These are phyloP conservation scores for Aspergillus floridensis DNA, from an alignment of 2,329 filamentous ascomycete genomes.

Conservation along the genomic window DNA sequence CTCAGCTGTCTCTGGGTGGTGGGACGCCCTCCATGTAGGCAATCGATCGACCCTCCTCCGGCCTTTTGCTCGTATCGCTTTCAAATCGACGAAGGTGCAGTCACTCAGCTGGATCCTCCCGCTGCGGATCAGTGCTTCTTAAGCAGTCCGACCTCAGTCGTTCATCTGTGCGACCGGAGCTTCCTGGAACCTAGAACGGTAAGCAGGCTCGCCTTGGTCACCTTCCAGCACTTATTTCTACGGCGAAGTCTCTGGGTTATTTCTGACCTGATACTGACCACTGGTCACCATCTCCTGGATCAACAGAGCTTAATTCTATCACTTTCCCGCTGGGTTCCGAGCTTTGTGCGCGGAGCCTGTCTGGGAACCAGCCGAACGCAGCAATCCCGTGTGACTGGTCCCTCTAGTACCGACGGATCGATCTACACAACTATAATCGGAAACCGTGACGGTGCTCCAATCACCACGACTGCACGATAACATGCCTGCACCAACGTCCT, in stretches of 20 bases:
- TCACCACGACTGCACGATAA: neutral
- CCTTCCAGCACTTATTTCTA: neutral
- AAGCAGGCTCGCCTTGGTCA: neutral
- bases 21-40: conserved; percentile 6
- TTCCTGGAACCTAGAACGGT: neutral
- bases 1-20: conserved; percentile 1
- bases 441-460: neutral
- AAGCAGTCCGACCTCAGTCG: neutral
- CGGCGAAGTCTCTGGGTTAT: neutral
- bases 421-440: neutral
- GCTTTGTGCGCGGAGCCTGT: neutral
- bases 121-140: neutral
- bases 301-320: neutral
- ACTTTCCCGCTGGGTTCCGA: neutral
- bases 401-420: neutral
- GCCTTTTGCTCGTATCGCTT: neutral
- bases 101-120: neutral
- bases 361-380: neutral
- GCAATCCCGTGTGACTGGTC: neutral
- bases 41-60: conserved; percentile 9
- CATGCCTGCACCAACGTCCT: conserved; percentile 33
- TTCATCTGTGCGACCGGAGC: neutral
- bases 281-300: neutral
- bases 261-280: neutral
- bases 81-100: conserved; percentile 4